Evolutionary conservation across 1,284 basidiomycete genomes (phyloP), one percentile per base, ranked within the genome.

Genomic region (Hypsizygus ulmarius): DNA sequence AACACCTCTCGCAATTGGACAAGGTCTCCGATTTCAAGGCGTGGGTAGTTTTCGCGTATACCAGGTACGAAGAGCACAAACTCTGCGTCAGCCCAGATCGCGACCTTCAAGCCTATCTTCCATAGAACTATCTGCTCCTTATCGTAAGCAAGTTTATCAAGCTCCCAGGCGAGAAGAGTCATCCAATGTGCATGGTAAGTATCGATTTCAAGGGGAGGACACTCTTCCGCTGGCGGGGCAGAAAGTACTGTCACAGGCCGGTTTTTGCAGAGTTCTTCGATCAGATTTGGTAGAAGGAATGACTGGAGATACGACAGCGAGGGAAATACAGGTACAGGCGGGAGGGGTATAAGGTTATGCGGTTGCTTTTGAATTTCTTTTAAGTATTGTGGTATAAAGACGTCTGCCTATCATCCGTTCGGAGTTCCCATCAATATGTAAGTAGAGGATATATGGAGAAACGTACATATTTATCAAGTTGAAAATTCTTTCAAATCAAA

Each of bases 381-480:
- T 49, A 76, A 62, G 60, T 70, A 74, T 57, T 71, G 66, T 38
- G 72, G 74, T 49, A 73, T 61, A 57, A 71, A 76, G 35, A 65
- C 60, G 39, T 73, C 69, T 51, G 74, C 73, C 73, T 75, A 40
- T 10, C 9, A 27, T 29, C 16, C 7, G 10, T 9, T 14, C 15
- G 10, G 14, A 7, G 10, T n/a, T 15, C 3, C 8, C 16, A 43
- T 25, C 39, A 36, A 7, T 16, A 4, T 15, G n/a, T n/a, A 38
- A 8, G 34, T 18, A 1, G 8, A 18, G 14, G n/a, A 25, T 18
- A 2, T 32, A 25, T 5, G 5, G 9, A 3, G 16, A 25, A 30
- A 56, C 66, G 16, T 55, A 71, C 69, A 62, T 71, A 71, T 67
- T 65, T 68, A 59, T 72, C 69, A 46, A 72, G 59, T 44, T 63